Percentiles rank a stretch among this genome's conserved stretches.
Conservation (phyloP, 345 rosid species). For the Camelina neglecta region DNA sequence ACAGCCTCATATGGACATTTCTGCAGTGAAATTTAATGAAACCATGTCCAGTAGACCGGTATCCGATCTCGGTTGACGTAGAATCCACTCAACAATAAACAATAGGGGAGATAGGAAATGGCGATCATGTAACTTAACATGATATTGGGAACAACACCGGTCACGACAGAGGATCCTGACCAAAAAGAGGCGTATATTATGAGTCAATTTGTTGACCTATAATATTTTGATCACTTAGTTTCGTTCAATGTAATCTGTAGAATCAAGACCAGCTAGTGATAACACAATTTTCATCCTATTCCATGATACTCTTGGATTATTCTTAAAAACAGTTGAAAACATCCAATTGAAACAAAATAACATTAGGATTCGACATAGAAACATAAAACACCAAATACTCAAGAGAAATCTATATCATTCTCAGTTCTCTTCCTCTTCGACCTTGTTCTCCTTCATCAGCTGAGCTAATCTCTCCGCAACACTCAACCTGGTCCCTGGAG, state of each 20-base stretch:
- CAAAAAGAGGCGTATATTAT: constrained; percentile 57
- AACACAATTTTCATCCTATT: not conserved
- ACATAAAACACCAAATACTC: not conserved
- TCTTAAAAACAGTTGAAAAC: no score
- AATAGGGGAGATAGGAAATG: constrained; percentile 53
- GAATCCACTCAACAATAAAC: constrained; percentile 47
- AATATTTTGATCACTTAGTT: not conserved
- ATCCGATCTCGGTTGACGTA: constrained; percentile 48
- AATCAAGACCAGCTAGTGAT: not conserved
- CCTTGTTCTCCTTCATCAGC: constrained; percentile 41
- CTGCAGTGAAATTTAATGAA: constrained; percentile 43
- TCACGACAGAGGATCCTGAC: constrained; percentile 75
- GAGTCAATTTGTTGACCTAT: constrained; percentile 26
- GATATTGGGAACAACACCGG: constrained; percentile 52
- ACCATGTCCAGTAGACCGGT: constrained; percentile 50
- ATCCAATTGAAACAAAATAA: no score
- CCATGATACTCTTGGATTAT: no score
- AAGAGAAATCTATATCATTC: not conserved
- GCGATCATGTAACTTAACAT: constrained; percentile 54
- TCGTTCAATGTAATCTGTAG: not conserved
- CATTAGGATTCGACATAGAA: not conserved
- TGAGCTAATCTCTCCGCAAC: constrained; percentile 61
- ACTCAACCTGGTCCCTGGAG: constrained; percentile 61
- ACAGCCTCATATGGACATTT: constrained; percentile 50
- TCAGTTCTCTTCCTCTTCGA: constrained; percentile 39